phyloP scores from a whole-genome alignment of 371 early-diverging fungal species.

The Circinella umbellata region DNA sequence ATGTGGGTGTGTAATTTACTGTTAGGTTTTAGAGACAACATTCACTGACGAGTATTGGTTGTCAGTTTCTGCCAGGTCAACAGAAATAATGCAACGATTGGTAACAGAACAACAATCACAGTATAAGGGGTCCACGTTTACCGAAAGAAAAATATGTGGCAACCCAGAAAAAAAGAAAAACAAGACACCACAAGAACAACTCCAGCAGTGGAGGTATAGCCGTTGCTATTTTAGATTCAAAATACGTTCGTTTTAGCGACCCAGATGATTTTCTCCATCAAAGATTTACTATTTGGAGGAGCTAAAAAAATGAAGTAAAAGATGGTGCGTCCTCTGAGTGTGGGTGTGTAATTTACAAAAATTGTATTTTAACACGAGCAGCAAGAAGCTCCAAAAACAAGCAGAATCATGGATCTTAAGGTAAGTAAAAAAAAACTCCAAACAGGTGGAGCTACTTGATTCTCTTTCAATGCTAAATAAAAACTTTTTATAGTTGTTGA shows the following conservation, averaged over 20 bases:
- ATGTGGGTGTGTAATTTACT: too few species aligned
- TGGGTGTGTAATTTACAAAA: too few species aligned
- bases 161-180: slow-evolving; percentile 3
- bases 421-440: not conserved
- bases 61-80: slow-evolving; percentile 6
- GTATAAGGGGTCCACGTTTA: not conserved
- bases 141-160: not conserved
- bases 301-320: too few species aligned
- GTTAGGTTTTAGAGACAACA: slow-evolving; percentile 2
- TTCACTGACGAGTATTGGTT: slow-evolving; percentile 1
- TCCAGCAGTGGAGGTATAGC: too few species aligned
- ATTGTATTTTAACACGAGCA: too few species aligned
- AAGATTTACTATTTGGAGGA: too few species aligned
- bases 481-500: slow-evolving; percentile 6
- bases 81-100: not conserved
- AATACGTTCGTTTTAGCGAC: too few species aligned
- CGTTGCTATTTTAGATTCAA: too few species aligned
- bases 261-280: too few species aligned
- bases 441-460: not conserved
- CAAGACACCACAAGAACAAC: not conserved
- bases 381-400: not conserved
- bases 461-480: not conserved
- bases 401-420: slow-evolving; percentile 1
- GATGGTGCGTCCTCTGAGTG: too few species aligned
- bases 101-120: slow-evolving; percentile 5